A percentile compares a stretch with the other conserved stretches of the same genome.
These are phyloP conservation scores for Neurospora hispaniola DNA, from an alignment of 495 filamentous ascomycete genomes.

Conservation along the genomic window DNA sequence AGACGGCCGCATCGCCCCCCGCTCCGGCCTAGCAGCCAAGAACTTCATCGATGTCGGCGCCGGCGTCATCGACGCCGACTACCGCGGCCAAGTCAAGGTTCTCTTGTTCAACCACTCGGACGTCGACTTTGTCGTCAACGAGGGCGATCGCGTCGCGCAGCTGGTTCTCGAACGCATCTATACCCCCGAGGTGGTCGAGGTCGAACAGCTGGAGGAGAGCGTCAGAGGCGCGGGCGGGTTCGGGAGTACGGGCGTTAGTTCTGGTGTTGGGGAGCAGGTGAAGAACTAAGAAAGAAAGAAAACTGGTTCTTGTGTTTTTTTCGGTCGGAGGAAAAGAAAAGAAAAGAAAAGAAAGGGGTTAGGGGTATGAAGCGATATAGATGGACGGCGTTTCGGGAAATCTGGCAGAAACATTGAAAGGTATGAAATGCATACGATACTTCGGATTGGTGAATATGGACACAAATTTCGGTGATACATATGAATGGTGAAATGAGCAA, in stretches of 20 bases:
- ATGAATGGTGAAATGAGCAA: too few relatives aligned
- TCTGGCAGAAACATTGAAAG: background rate
- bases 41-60: slow-evolving; percentile 92
- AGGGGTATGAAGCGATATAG: background rate
- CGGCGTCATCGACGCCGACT: slow-evolving; percentile 95
- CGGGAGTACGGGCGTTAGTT: slow-evolving; percentile 70
- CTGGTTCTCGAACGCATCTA: slow-evolving; percentile 87
- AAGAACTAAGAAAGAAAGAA: slow-evolving; percentile 17
- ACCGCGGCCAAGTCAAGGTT: slow-evolving; percentile 87
- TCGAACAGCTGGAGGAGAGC: slow-evolving; percentile 80
- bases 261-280: slow-evolving; percentile 18
- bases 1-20: slow-evolving; percentile 89
- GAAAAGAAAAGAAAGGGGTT: background rate
- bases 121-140: slow-evolving; percentile 68
- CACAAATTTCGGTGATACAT: too few relatives aligned
- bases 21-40: slow-evolving; percentile 84
- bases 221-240: slow-evolving; percentile 86
- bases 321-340: too few relatives aligned
- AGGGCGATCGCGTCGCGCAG: slow-evolving; percentile 86
- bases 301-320: too few relatives aligned
- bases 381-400: background rate
- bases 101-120: slow-evolving; percentile 88
- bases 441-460: too few relatives aligned
- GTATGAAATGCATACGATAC: too few relatives aligned
- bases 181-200: slow-evolving; percentile 81